These are phyloP conservation scores for Fusarium coffeatum DNA, from an alignment of 2,329 filamentous ascomycete genomes.

Conservation along the genomic window DNA sequence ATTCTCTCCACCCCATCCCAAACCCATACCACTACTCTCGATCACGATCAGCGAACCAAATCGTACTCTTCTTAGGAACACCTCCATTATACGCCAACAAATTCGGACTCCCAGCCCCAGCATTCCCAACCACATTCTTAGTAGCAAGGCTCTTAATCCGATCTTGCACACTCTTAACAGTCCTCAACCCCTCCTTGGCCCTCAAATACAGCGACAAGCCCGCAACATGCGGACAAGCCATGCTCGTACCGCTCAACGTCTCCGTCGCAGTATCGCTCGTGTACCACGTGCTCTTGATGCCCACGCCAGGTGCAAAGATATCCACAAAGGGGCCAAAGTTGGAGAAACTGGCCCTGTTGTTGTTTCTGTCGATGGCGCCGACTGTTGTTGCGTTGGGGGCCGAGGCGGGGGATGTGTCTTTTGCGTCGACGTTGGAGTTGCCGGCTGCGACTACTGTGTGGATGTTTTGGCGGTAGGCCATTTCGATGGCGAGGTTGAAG, in stretches of 20 bases:
- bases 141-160: constrained; percentile 57
- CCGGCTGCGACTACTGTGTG: constrained; percentile 67
- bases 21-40: neutral
- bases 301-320: constrained; percentile 63
- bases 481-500: constrained; percentile 63
- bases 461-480: constrained; percentile 59
- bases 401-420: constrained; percentile 60
- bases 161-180: constrained; percentile 56
- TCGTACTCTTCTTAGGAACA: neutral
- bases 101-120: constrained; percentile 55
- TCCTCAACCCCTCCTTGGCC: constrained; percentile 48
- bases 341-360: constrained; percentile 58
- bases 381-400: constrained; percentile 63
- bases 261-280: constrained; percentile 55
- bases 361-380: constrained; percentile 58
- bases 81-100: constrained; percentile 61
- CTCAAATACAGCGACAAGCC: constrained; percentile 69
- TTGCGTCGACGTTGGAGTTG: constrained; percentile 58
- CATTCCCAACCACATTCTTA: constrained; percentile 52
- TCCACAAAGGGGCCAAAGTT: constrained; percentile 63
- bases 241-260: constrained; percentile 68
- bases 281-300: constrained; percentile 61
- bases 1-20: neutral
- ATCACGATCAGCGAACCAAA: neutral
- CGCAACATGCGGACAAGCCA: constrained; percentile 70